These are phyloP conservation scores for Puya raimondii DNA, from an alignment of 176 grass and related monocot genomes.

Conservation along the genomic window DNA sequence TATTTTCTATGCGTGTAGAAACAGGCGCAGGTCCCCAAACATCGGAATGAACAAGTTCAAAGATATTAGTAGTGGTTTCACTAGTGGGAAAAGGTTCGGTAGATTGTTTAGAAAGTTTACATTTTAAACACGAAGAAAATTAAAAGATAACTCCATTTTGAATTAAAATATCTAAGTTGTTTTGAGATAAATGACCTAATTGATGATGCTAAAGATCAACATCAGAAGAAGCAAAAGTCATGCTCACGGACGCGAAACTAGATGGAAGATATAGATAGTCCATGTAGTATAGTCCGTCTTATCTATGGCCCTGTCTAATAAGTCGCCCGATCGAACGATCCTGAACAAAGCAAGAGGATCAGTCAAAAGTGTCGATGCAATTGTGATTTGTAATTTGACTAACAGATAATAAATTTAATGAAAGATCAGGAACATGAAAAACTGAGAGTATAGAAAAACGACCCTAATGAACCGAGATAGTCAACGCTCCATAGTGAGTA, in stretches of 20 bases:
- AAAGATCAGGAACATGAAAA: not conserved
- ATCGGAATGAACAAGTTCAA: constrained; percentile 2
- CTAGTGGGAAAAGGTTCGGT: not conserved
- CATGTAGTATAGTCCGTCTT: not conserved
- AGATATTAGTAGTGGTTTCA: not conserved
- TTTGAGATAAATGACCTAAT: not conserved
- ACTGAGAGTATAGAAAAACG: not conserved
- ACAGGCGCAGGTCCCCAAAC: not conserved
- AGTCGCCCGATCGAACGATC: too few relatives aligned
- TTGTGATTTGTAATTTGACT: too few relatives aligned
- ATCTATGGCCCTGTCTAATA: too few relatives aligned
- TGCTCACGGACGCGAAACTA: not conserved
- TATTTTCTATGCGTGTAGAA: not conserved
- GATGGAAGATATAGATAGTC: not conserved
- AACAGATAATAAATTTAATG: too few relatives aligned
- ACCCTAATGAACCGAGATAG: not conserved
- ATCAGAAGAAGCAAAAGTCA: not conserved
- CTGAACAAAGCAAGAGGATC: too few relatives aligned
- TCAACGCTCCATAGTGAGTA: not conserved
- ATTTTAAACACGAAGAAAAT: not conserved
- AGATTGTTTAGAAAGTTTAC: not conserved
- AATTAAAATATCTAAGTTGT: not conserved
- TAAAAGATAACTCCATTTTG: not conserved
- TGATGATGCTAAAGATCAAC: not conserved
- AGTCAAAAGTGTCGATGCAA: too few relatives aligned